These are phyloP conservation scores for Penicillium egyptiacum DNA, from an alignment of 495 filamentous ascomycete species.

Conservation along the genomic window DNA sequence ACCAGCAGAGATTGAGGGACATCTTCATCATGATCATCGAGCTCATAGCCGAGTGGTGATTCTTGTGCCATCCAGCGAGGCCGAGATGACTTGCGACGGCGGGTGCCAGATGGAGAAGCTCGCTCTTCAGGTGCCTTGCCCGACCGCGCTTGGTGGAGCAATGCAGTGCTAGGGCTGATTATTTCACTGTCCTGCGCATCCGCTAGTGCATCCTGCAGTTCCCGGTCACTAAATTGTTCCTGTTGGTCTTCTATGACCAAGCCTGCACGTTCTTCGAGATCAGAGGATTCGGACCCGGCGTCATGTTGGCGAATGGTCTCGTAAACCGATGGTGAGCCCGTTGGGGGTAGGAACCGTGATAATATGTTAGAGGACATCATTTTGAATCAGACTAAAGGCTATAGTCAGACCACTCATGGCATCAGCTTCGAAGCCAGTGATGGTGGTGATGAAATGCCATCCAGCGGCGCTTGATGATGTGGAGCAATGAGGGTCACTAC, in stretches of 20 bases:
- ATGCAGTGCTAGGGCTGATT: constrained; percentile 56
- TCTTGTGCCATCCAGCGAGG: constrained; percentile 37
- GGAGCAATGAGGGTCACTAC: not conserved
- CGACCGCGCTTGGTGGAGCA: constrained; percentile 26
- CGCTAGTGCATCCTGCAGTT: constrained; percentile 65
- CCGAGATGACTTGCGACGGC: constrained; percentile 32
- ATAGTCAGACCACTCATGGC: constrained; percentile 18
- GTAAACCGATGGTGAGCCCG: constrained; percentile 67
- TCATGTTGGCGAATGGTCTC: constrained; percentile 66
- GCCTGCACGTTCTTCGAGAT: constrained; percentile 68
- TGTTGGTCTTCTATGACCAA: constrained; percentile 64
- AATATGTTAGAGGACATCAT: constrained; percentile 80
- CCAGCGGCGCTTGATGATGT: constrained; percentile 9
- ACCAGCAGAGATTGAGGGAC: constrained; percentile 87
- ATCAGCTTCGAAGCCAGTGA: constrained; percentile 18
- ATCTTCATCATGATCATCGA: constrained; percentile 85
- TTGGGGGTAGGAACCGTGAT: constrained; percentile 67
- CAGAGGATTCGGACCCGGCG: constrained; percentile 55
- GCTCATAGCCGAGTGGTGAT: constrained; percentile 37
- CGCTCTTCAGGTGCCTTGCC: constrained; percentile 18
- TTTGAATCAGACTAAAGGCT: constrained; percentile 19
- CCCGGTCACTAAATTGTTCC: constrained; percentile 66
- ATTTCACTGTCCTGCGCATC: constrained; percentile 62
- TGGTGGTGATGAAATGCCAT: constrained; percentile 21
- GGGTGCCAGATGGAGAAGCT: constrained; percentile 22